These are phyloP conservation scores for Orbilia javanica DNA, from an alignment of 2,329 filamentous ascomycete genomes.

Conservation along the genomic window DNA sequence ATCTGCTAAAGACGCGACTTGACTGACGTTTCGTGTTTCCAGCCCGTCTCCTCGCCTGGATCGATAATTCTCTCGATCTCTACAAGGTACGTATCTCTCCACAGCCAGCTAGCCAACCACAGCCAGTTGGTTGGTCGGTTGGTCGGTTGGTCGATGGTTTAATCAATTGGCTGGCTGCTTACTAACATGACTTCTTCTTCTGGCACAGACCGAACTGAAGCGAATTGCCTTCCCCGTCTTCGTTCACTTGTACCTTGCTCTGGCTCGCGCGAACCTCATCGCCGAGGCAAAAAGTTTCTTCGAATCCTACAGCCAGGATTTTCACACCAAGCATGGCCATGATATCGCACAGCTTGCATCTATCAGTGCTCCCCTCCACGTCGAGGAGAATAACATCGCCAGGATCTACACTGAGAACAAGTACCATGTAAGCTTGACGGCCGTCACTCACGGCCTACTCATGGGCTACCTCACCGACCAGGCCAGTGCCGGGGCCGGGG, in stretches of 20 bases:
- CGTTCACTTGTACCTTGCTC: slow-evolving; percentile 88
- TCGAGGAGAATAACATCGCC: slow-evolving; percentile 80
- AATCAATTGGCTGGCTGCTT: slow-evolving; percentile 40
- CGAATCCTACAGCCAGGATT: slow-evolving; percentile 72
- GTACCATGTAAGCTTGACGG: slow-evolving; percentile 90
- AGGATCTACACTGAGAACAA: slow-evolving; percentile 87
- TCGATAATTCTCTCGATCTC: slow-evolving; percentile 90
- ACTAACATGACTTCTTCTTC: slow-evolving; percentile 63
- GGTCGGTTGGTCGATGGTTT: slow-evolving; percentile 42
- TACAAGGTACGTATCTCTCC: slow-evolving; percentile 77
- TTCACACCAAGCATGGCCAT: slow-evolving; percentile 81
- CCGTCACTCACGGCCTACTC: slow-evolving; percentile 82
- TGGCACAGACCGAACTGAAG: slow-evolving; percentile 78
- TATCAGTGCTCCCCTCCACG: slow-evolving; percentile 81
- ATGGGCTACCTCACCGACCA: slow-evolving; percentile 93
- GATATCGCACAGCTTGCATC: slow-evolving; percentile 81
- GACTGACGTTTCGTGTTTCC: slow-evolving; percentile 60
- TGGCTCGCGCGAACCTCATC: slow-evolving; percentile 78
- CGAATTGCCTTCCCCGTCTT: slow-evolving; percentile 94
- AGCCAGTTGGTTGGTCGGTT: background rate
- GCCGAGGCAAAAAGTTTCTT: slow-evolving; percentile 82
- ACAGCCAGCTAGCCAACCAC: background rate
- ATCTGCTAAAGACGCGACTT: slow-evolving; percentile 1
- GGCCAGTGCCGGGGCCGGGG: slow-evolving; percentile 78
- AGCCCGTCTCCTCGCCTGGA: slow-evolving; percentile 81